Base-by-base conservation (phyloP, 2,329 filamentous ascomycete species). In the Exophiala sp. region DNA sequence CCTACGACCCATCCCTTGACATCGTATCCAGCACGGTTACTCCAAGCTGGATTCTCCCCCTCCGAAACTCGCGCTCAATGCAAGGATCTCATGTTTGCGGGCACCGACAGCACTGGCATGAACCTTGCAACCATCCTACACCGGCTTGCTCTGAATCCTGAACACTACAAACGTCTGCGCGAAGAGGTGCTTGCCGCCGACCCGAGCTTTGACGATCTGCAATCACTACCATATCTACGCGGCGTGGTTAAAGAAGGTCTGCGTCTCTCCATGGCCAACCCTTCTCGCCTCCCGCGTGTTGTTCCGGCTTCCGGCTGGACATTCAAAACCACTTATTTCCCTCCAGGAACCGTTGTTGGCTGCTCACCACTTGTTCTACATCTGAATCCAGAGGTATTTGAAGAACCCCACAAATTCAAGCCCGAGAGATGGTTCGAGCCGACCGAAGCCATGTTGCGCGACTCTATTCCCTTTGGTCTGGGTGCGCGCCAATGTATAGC, bases 21-120 rank as follows among this genome's bases (percentile, higher is more conserved):
- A 13, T 56, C 57, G 9, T 62, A 60, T 34, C 60, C 59, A 10
- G 58, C 47, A 6, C 51, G 58, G 23, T 53, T 62, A 2, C 50
- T 62, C 4, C 43, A 58, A 18, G 57, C 57, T 9, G 58, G 58
- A 2, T 46, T 62, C 40, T 54, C 51, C 1, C n/a, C 21, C 8
- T 50, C 51, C 2, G 60, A 62, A 44, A 53, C 51, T 3, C 48
- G 49, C 14, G 60, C 60, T 11, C 60, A 62, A 34, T 62, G 58
- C 56, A 62, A 62, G 44, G 60, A 60, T 39, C 56, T 62, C 21
- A 60, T 62, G 35, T 79, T 78, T 60, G 76, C 76, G 1, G 76
- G 76, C 1, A 76, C 76, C 0, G 76, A 79, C 59, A 72, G 72
- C 0, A 77, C 73, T 2, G 72, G 71, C 13, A 76, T 75, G 66